Evolutionary conservation across 345 rosid species (phyloP), one percentile per base, ranked within the genome.

Genomic region (Theobroma cacao): DNA sequence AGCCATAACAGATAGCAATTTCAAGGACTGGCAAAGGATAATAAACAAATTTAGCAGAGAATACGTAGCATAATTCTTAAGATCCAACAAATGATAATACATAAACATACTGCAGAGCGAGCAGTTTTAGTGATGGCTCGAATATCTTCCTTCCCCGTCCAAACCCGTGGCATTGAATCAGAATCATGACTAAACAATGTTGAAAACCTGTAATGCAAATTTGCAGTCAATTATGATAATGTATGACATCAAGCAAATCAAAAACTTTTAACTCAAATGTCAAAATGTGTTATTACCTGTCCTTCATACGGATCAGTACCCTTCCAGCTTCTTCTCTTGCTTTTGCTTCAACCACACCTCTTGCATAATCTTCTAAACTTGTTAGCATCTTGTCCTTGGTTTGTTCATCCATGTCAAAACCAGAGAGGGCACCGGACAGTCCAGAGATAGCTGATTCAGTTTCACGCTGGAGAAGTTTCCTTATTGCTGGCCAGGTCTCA

Each of bases 71-170:
- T 24, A 26, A 48, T 48, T 24, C 31, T 24, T 43, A 13, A 65
- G 11, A 67, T 52, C 52, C 73, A 79, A 47, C 3, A 72, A 48
- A 52, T 33, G 50, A 67, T 47, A 17, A 18, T 31, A 40, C 30
- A 63, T 14, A 72, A 58, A 77, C 93, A 75, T 93, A 97, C 99
- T 3, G 91, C 89, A 64, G 93, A 90, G 78, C 98, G 96, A 83
- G 98, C 98, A 80, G 86, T 79, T 87, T 91, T 94, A 30, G 98
- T 97, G 75, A 97, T 97, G 47, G 94, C 93, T 80, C 96, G 89
- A 85, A 97, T 91, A 80, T 97, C 98, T 88, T 97, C 99, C 50
- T 93, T 97, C 82, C 99, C 98, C 6, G 93, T 94, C 99, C 99
- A 97, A 77, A 97, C 87, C 58, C 99, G 94, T 15, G 99, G 97